phyloP scores from a whole-genome alignment of 2,329 filamentous ascomycete genomes.

The Chaetomium globosum region DNA sequence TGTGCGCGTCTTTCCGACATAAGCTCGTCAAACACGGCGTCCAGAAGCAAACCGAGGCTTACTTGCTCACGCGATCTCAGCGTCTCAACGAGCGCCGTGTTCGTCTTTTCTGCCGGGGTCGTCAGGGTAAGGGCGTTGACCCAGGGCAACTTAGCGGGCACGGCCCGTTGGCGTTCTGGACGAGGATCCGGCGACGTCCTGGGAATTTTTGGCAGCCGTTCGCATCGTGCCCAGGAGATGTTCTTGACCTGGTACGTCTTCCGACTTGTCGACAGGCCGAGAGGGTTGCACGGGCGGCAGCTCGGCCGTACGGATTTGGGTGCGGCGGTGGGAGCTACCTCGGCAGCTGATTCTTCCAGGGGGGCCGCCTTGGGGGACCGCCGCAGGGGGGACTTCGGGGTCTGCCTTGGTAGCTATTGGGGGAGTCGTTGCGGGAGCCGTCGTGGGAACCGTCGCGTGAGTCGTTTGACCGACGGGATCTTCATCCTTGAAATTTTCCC shows the following conservation, averaged over 20 bases:
- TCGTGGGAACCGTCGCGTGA: constrained; percentile 13
- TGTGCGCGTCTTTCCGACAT: constrained; percentile 73
- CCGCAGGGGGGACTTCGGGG: too few species aligned
- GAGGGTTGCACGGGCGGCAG: constrained; percentile 42
- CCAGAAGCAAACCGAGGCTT: constrained; percentile 79
- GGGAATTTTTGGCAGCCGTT: constrained; percentile 60
- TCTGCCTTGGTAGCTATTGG: too few species aligned
- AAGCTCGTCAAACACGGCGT: constrained; percentile 90
- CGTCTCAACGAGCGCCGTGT: constrained; percentile 76
- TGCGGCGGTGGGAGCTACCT: constrained; percentile 25
- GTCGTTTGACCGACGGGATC: constrained; percentile 32
- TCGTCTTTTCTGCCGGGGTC: constrained; percentile 62
- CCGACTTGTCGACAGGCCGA: constrained; percentile 54
- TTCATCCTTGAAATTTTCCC: constrained; percentile 46
- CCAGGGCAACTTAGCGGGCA: constrained; percentile 87
- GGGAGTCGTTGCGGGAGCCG: constrained; percentile 23
- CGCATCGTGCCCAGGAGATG: constrained; percentile 79
- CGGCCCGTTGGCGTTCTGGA: constrained; percentile 92
- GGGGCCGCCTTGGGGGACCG: neutral
- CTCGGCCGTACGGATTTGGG: constrained; percentile 28
- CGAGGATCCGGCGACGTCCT: constrained; percentile 79
- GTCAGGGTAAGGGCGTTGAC: constrained; percentile 90
- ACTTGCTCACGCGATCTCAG: constrained; percentile 82
- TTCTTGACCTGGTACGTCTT: constrained; percentile 96
- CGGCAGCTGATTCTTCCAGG: constrained; percentile 4